Evolutionary conservation across 1,284 basidiomycete genomes (phyloP).

Genomic region (Tausonia pullulans): DNA sequence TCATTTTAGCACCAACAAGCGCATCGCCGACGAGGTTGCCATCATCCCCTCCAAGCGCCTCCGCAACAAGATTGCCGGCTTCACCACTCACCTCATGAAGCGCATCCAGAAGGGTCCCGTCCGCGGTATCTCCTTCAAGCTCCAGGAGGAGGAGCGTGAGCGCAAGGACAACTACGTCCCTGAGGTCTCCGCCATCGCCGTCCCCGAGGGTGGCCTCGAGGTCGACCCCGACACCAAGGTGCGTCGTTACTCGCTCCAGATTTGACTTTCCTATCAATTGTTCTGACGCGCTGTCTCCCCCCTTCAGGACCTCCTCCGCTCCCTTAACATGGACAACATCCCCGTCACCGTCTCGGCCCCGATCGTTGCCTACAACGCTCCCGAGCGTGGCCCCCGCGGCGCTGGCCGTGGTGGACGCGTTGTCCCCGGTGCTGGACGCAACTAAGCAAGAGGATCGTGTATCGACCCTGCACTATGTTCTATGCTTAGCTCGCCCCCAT

Average conservation of each 20-base stretch:
- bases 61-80: constrained; percentile 99
- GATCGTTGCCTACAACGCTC: constrained; percentile 44
- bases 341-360: constrained; percentile 57
- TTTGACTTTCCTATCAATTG: background rate
- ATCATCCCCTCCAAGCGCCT: constrained; percentile 97
- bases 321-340: constrained; percentile 85
- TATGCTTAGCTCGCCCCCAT: no score
- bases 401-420: constrained; percentile 17
- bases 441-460: background rate
- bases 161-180: constrained; percentile 98
- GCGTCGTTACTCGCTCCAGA: constrained; percentile 24
- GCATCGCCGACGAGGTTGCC: constrained; percentile 98
- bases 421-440: constrained; percentile 16
- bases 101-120: constrained; percentile 99
- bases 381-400: constrained; percentile 16
- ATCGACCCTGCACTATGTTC: no score
- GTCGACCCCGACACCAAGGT: constrained; percentile 88
- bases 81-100: constrained; percentile 99
- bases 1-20: constrained; percentile 76
- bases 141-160: constrained; percentile 99
- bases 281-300: constrained; percentile 1
- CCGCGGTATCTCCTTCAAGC: constrained; percentile 99
- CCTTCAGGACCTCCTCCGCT: constrained; percentile 63
- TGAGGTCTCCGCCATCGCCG: constrained; percentile 87
- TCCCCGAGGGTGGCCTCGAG: constrained; percentile 56